Base-by-base conservation (phyloP, 345 rosid genomes). In the Euphorbia tirucalli region DNA sequence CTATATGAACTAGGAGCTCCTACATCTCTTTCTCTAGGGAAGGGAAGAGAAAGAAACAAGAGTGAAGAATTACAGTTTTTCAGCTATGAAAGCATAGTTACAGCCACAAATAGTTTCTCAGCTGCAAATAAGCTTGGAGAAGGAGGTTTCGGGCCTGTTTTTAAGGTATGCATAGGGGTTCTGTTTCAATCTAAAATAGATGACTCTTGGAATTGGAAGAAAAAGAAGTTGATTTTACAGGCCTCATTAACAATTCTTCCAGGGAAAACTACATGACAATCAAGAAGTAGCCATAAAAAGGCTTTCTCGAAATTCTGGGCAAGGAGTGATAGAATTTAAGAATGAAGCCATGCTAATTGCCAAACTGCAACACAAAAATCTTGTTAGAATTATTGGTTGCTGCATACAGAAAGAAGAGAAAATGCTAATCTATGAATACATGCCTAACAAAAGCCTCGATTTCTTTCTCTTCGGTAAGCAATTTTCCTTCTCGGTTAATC, bases 261-360 rank as follows among this genome's bases (percentile, higher is more conserved):
- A 68, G 77, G 72, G 72, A 11, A 31, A 59, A 4, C 44, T 74
- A 31, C 3, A 14, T 0, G 57, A 69, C 31, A 65, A 64, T 13
- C 74, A 43, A 46, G 60, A 69, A 63, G 39, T 75, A 11, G 74
- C 78, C 15, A 63, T 75, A 5, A 70, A 75, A n/a, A 60, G 62
- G 14, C 37, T 68, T 3, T 32, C 66, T 0, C 25, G 21, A 11
- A 64, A n/a, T 43, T 75, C 74, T 6, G 59, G 79, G 6, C 74
- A 70, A 57, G 74, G 79, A 24, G n/a, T 64, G 3, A 35, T 54
- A 21, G 70, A 75, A 24, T 75, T 75, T 11, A 66, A 28, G 57
- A 72, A 73, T 48, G 77, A 74, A 67, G 61, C 28, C 3, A 31
- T 30, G 16, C 50, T 73, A 52, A 74, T 74, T 18, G 66, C 78